These are phyloP conservation scores for Cerrena zonata DNA, from an alignment of 1,284 basidiomycete genomes.

Conservation along the genomic window DNA sequence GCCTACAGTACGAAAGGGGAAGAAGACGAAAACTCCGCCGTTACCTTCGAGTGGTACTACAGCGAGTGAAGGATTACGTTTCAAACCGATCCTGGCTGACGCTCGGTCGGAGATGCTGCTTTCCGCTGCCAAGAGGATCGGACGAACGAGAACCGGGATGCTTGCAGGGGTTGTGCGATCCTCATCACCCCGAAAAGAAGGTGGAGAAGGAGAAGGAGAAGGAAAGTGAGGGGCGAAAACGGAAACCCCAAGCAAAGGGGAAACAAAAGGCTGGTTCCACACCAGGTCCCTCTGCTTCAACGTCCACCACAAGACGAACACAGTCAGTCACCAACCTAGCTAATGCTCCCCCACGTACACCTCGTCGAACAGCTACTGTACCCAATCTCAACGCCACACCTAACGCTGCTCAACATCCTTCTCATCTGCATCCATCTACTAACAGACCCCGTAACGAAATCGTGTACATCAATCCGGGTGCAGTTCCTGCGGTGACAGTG, in stretches of 20 bases:
- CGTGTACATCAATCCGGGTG: neutral
- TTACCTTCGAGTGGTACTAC: neutral
- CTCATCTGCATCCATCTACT: slow-evolving; percentile 10
- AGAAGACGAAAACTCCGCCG: neutral
- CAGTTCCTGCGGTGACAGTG: neutral
- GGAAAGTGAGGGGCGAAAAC: slow-evolving; percentile 19
- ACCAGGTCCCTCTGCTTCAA: neutral
- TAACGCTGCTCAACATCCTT: slow-evolving; percentile 10
- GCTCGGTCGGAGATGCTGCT: slow-evolving; percentile 57
- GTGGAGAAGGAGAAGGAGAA: slow-evolving; percentile 22
- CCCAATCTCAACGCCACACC: slow-evolving; percentile 12
- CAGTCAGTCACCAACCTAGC: slow-evolving; percentile 9
- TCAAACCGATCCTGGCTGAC: slow-evolving; percentile 37
- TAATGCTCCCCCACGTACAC: slow-evolving; percentile 9
- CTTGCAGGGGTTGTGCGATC: slow-evolving; percentile 36
- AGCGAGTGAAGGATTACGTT: neutral
- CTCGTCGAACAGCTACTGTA: neutral
- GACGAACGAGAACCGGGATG: slow-evolving; percentile 44
- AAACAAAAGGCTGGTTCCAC: neutral
- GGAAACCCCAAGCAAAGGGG: neutral
- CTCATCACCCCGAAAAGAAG: slow-evolving; percentile 15
- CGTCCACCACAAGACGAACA: neutral
- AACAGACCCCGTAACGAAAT: neutral
- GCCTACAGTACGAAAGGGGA: neutral
- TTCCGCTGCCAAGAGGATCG: slow-evolving; percentile 52